Evolutionary conservation across 139 green algal genomes (phyloP).

Genomic region (Coccomyxa sp.): DNA sequence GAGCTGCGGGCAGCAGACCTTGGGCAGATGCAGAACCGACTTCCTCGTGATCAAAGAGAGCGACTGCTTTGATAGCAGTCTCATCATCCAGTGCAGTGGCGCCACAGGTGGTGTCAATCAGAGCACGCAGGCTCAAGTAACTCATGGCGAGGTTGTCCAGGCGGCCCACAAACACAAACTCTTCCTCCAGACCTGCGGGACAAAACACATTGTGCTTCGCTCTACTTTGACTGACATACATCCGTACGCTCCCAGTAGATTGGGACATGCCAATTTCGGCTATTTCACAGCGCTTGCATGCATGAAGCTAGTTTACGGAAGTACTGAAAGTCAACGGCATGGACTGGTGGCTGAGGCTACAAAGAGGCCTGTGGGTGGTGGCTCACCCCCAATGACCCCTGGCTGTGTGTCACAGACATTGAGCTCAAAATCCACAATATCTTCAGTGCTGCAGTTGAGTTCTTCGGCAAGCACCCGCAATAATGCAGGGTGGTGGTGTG

Average conservation of each 20-base stretch:
- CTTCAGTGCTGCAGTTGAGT: constrained; percentile 46
- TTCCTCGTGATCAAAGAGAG: constrained; percentile 97
- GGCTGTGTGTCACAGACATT: constrained; percentile 89
- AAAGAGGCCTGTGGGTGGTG: background rate
- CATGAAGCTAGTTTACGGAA: too few relatives aligned
- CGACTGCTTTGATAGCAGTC: constrained; percentile 68
- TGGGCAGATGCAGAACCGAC: constrained; percentile 70
- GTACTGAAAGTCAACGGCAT: too few relatives aligned
- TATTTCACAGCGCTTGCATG: background rate
- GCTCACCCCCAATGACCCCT: constrained; percentile 39
- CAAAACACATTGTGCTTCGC: background rate
- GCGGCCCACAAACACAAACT: constrained; percentile 87
- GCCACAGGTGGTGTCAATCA: constrained; percentile 51
- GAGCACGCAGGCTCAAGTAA: constrained; percentile 66
- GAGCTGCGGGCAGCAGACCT: constrained; percentile 9
- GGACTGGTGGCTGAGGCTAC: too few relatives aligned
- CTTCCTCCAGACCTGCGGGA: constrained; percentile 57
- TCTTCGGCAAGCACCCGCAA: constrained; percentile 75
- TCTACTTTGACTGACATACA: background rate
- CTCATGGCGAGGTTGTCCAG: constrained; percentile 93
- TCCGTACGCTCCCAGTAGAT: too few relatives aligned
- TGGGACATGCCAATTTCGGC: background rate
- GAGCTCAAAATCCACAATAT: constrained; percentile 97
- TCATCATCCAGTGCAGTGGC: constrained; percentile 51
- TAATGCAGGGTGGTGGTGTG: constrained; percentile 68